Evolutionary conservation across 2,329 filamentous ascomycete genomes (phyloP).

Genomic region (Aspergillus alliaceus): DNA sequence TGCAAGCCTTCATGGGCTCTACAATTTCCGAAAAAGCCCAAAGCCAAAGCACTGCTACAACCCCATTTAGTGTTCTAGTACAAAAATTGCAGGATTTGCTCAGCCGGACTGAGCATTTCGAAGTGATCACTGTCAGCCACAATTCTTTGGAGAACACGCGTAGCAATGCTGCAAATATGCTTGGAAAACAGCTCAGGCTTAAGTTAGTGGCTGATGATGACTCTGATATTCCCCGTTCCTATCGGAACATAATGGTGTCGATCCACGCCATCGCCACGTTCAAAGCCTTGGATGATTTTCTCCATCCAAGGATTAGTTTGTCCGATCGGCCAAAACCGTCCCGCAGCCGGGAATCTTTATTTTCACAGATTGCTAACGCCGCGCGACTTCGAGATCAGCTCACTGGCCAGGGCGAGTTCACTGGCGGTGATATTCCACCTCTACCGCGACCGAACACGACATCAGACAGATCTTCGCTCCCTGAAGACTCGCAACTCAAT

Average conservation of each 20-base stretch:
- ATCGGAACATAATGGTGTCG: conserved; percentile 94
- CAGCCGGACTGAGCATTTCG: conserved; percentile 96
- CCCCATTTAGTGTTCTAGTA: conserved; percentile 85
- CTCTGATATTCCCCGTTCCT: conserved; percentile 82
- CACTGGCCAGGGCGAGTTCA: conserved; percentile 26
- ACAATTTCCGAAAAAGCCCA: conserved; percentile 61
- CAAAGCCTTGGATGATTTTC: conserved; percentile 92
- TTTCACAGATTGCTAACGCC: conserved; percentile 71
- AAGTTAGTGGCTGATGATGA: conserved; percentile 83
- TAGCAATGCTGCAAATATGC: conserved; percentile 90
- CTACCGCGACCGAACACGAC: conserved; percentile 22
- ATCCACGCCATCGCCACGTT: conserved; percentile 98
- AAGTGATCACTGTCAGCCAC: conserved; percentile 92
- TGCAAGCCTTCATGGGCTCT: conserved; percentile 88
- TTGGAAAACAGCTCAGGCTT: conserved; percentile 90
- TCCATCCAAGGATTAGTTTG: conserved; percentile 82
- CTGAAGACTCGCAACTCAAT: conserved; percentile 13
- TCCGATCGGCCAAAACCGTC: conserved; percentile 69
- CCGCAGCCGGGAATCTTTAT: conserved; percentile 62
- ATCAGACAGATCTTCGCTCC: conserved; percentile 14
- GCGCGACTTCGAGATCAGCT: conserved; percentile 59
- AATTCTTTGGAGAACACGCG: conserved; percentile 87
- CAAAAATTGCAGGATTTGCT: conserved; percentile 94
- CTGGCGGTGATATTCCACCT: conserved; percentile 35
- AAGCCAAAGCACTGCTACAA: conserved; percentile 66